Evolutionary conservation across 345 rosid genomes (phyloP).

Genomic region (Cochlearia excelsa): DNA sequence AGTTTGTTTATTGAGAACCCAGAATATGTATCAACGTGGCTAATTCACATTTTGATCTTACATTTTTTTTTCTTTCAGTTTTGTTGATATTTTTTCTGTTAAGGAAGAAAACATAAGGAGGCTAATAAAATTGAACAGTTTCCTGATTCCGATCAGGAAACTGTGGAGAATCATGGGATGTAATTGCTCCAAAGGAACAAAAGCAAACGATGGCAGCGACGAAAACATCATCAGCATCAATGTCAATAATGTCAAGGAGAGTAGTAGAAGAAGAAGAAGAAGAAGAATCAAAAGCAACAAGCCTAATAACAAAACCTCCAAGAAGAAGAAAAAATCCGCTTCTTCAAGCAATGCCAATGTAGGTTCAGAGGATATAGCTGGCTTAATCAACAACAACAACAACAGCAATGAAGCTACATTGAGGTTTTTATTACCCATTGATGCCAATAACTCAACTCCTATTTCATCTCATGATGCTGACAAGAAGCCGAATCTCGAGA

Average conservation of each 20-base stretch:
- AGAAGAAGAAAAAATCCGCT: constrained; percentile 32
- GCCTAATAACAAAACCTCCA: constrained; percentile 38
- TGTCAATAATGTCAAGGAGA: constrained; percentile 36
- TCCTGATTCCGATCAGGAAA: constrained; percentile 33
- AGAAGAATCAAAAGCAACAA: constrained; percentile 20
- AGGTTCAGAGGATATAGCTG: constrained; percentile 36
- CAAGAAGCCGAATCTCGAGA: constrained; percentile 31
- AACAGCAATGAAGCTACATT: constrained; percentile 44
- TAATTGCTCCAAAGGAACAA: constrained; percentile 71
- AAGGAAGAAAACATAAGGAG: constrained; percentile 14
- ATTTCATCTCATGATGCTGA: constrained; percentile 41
- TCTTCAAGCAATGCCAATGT: constrained; percentile 40
- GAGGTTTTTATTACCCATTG: constrained; percentile 38
- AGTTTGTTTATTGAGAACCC: not conserved
- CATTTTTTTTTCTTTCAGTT: not conserved
- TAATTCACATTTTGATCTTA: too few species aligned
- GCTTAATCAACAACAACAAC: not conserved
- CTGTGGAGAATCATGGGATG: constrained; percentile 67
- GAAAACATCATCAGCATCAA: constrained; percentile 32
- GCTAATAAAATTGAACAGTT: constrained; percentile 26
- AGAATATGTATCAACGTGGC: not conserved
- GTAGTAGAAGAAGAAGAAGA: not conserved
- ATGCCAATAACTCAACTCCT: constrained; percentile 29
- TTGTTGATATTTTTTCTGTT: not conserved
- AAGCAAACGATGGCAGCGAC: constrained; percentile 31